phyloP scores from a whole-genome alignment of 805 yeast genomes.

The Teunomyces funiuensis region DNA sequence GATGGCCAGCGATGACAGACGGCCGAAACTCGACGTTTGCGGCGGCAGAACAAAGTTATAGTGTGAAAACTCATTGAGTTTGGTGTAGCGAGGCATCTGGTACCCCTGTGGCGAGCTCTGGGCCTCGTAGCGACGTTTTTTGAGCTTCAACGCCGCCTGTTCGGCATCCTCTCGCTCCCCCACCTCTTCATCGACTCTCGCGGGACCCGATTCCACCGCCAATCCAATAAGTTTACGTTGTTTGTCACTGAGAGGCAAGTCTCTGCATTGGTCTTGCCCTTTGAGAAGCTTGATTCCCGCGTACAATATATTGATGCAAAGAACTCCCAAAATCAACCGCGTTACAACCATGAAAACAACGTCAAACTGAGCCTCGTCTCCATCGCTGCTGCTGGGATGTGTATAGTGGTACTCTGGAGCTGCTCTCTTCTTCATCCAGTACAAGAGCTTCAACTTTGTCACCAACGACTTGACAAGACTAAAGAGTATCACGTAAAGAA shows the following conservation, averaged over 20 bases:
- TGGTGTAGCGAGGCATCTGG: slow-evolving; percentile 22
- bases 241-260: slow-evolving; percentile 46
- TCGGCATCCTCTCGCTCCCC: slow-evolving; percentile 12
- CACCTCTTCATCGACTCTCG: background rate
- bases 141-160: slow-evolving; percentile 20
- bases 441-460: slow-evolving; percentile 1
- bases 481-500: slow-evolving; percentile 27
- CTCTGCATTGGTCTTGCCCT: slow-evolving; percentile 51
- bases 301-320: slow-evolving; percentile 25
- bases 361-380: background rate
- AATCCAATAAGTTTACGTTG: slow-evolving; percentile 51
- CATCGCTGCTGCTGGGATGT: slow-evolving; percentile 10
- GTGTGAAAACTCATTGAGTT: slow-evolving; percentile 6
- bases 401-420: slow-evolving; percentile 14
- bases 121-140: slow-evolving; percentile 22
- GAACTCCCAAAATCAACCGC: slow-evolving; percentile 19
- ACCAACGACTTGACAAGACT: slow-evolving; percentile 19
- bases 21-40: background rate
- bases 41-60: slow-evolving; percentile 4
- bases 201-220: slow-evolving; percentile 3
- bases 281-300: slow-evolving; percentile 31
- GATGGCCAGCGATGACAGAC: background rate
- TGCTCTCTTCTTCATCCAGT: slow-evolving; percentile 7
- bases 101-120: slow-evolving; percentile 10
- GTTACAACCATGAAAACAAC: slow-evolving; percentile 13